phyloP scores from a whole-genome alignment of 441 rosid genomes.

The Gossypium gossypioides region DNA sequence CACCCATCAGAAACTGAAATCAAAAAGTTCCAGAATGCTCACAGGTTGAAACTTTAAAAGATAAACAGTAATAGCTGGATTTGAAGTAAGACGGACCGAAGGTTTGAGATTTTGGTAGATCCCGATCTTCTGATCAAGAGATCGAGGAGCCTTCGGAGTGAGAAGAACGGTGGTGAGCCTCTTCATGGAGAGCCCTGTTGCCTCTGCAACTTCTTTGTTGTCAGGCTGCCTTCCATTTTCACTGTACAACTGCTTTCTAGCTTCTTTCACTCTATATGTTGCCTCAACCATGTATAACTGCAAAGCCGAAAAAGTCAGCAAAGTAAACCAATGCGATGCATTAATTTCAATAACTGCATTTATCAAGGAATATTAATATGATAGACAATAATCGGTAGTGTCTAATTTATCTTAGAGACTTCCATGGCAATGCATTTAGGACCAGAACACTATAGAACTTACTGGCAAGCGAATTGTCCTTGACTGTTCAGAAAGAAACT shows the following conservation, averaged over 20 bases:
- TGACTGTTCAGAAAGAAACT: conserved; percentile 73
- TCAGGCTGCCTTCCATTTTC: conserved; percentile 65
- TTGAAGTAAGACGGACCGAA: conserved; percentile 35
- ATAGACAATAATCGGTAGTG: conserved; percentile 1
- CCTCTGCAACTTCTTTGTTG: conserved; percentile 76
- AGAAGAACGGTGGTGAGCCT: conserved; percentile 60
- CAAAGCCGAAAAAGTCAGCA: conserved; percentile 11
- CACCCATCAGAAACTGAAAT: background rate
- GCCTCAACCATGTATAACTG: conserved; percentile 93
- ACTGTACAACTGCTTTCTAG: conserved; percentile 56
- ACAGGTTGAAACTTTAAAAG: background rate
- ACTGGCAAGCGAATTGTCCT: conserved; percentile 84
- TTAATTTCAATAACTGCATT: background rate
- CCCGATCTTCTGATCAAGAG: conserved; percentile 81
- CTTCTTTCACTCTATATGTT: conserved; percentile 77
- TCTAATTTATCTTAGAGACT: background rate
- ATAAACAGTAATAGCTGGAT: background rate
- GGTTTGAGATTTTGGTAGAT: conserved; percentile 64
- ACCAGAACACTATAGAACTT: conserved; percentile 20
- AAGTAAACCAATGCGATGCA: background rate
- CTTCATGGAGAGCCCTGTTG: conserved; percentile 79
- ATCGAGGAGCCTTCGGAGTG: conserved; percentile 69
- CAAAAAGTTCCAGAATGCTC: background rate
- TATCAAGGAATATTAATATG: background rate
- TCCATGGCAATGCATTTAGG: conserved; percentile 4